Conservation (phyloP, 176 grass and related monocot species). For the maize (Zea mays) region Zm-B73-REFERENCE-NAM-5.0 NC_050105.1:140138501-140139000, state of each 20-base stretch:
- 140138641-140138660: constrained; percentile 77
- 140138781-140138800: constrained; percentile 2
- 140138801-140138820: constrained; percentile 5
- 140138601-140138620: constrained; percentile 81
- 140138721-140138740: constrained; percentile 75
- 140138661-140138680: constrained; percentile 90
- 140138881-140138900: constrained; percentile 93
- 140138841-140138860: constrained; percentile 54
- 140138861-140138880: constrained; percentile 77
- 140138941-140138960: constrained; percentile 92
- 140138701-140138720: constrained; percentile 72
- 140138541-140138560: constrained; percentile 50
- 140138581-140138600: constrained; percentile 88
- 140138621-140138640: constrained; percentile 52
- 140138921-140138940: constrained; percentile 90
- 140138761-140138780: constrained; percentile 57
- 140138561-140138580: constrained; percentile 80
- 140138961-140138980: constrained; percentile 95
- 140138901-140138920: constrained; percentile 86
- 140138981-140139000: constrained; percentile 91
- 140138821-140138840: constrained; percentile 23
- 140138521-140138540: constrained; percentile 17
- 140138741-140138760: constrained; percentile 66
- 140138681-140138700: constrained; percentile 87
- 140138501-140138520: background rate